Conservation (phyloP, 768 basidiomycete species). For the Serendipita sp. region DNA sequence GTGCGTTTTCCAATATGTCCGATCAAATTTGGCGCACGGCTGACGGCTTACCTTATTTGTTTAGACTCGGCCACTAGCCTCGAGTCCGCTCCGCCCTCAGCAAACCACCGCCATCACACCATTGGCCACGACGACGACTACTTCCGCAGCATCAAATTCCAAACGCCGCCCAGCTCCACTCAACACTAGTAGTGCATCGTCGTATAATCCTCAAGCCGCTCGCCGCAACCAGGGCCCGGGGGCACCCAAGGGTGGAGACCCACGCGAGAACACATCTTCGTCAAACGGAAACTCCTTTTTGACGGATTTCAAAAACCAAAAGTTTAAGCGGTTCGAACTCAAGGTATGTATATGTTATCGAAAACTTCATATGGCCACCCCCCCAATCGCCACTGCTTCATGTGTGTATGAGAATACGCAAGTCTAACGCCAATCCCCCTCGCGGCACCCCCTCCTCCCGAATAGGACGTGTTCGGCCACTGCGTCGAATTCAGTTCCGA, state of each 20-base stretch:
- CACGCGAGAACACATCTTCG: neutral
- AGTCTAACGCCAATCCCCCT: conserved; percentile 1
- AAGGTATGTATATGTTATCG: neutral
- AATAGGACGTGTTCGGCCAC: conserved; percentile 71
- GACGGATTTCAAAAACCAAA: conserved; percentile 7
- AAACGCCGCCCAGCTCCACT: neutral
- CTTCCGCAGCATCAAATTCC: neutral
- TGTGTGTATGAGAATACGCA: neutral
- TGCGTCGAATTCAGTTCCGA: conserved; percentile 87
- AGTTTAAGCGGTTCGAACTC: conserved; percentile 2
- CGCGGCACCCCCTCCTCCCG: no score
- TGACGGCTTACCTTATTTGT: neutral
- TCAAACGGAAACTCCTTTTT: neutral
- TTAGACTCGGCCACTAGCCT: neutral
- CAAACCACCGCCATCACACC: neutral
- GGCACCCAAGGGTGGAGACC: neutral
- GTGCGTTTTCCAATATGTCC: neutral
- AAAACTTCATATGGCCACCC: no score
- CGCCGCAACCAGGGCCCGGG: neutral
- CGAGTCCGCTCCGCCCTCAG: conserved; percentile 2
- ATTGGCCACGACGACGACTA: neutral
- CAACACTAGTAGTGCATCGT: neutral
- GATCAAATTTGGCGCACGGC: neutral
- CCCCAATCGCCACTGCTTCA: neutral
- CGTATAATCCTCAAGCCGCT: neutral